A percentile compares a stretch with the other conserved stretches of the same genome.
These are phyloP conservation scores for Alloteropsis angusta DNA, from an alignment of 202 grass and related monocot species.

Conservation along the genomic window DNA sequence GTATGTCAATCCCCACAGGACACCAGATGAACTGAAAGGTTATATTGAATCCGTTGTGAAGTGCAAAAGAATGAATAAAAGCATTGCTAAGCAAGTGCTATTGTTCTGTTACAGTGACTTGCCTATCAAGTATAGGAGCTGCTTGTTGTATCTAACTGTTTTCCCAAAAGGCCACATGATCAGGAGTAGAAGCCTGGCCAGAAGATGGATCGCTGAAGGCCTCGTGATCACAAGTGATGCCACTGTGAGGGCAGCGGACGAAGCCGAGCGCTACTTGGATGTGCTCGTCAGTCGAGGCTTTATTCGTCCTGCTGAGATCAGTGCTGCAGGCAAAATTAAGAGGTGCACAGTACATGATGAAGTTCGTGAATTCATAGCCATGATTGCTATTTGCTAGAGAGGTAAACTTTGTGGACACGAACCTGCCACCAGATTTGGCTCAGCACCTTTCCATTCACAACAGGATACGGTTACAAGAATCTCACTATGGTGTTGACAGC, in stretches of 20 bases:
- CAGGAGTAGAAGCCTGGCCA: not conserved
- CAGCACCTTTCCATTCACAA: not conserved
- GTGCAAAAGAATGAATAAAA: not conserved
- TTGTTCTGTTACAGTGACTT: not conserved
- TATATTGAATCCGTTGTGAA: not conserved
- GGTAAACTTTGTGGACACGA: not conserved
- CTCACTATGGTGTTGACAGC: not conserved
- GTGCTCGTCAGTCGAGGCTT: not conserved
- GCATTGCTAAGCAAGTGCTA: not conserved
- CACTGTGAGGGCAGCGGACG: not conserved
- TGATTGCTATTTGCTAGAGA: not conserved
- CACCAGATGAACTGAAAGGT: not conserved
- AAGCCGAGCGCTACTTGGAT: not conserved
- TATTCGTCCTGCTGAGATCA: not conserved
- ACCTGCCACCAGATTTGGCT: not conserved
- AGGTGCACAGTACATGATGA: not conserved
- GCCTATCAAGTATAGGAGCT: not conserved
- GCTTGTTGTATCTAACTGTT: not conserved
- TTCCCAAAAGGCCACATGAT: not conserved
- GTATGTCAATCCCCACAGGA: too few species aligned
- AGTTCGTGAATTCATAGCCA: not conserved
- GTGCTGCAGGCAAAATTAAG: not conserved
- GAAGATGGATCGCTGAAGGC: conserved; percentile 15
- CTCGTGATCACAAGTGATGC: not conserved
- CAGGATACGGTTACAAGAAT: not conserved